These are phyloP conservation scores for Whalleya microplaca DNA, from an alignment of 2,329 filamentous ascomycete genomes.

Conservation along the genomic window DNA sequence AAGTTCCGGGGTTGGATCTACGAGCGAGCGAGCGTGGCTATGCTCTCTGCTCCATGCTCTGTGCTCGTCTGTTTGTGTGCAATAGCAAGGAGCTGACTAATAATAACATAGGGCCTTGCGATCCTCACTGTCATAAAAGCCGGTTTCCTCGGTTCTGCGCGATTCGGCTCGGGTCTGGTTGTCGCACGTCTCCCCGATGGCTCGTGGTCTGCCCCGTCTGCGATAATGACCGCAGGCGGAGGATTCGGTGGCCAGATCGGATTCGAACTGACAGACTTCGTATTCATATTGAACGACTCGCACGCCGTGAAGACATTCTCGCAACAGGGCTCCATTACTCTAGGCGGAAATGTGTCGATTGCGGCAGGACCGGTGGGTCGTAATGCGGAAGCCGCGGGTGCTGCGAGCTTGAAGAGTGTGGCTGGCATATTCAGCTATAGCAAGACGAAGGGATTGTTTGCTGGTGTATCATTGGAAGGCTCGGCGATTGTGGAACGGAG, in stretches of 20 bases:
- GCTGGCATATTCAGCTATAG: conserved; percentile 95
- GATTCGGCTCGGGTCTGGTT: conserved; percentile 81
- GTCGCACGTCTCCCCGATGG: conserved; percentile 79
- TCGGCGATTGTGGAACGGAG: conserved; percentile 91
- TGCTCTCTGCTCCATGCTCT: background rate
- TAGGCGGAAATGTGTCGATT: conserved; percentile 95
- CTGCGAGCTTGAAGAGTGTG: conserved; percentile 85
- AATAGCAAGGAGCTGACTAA: conserved; percentile 7
- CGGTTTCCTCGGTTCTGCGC: conserved; percentile 80
- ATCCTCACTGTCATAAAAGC: conserved; percentile 87
- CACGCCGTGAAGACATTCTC: conserved; percentile 91
- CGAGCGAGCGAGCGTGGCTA: no score
- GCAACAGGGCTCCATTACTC: conserved; percentile 85
- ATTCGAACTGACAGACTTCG: conserved; percentile 89
- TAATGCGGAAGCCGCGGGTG: conserved; percentile 94
- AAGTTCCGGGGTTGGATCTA: background rate
- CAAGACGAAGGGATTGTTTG: conserved; percentile 97
- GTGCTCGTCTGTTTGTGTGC: conserved; percentile 5
- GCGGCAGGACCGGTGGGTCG: conserved; percentile 92
- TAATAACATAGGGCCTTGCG: conserved; percentile 66
- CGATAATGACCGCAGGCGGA: conserved; percentile 79
- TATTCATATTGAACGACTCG: conserved; percentile 96
- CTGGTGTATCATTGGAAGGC: conserved; percentile 92
- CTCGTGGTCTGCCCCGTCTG: conserved; percentile 79
- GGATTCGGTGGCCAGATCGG: conserved; percentile 87